Evolutionary conservation across 768 basidiomycete species (phyloP), one percentile per base, ranked within the genome.

Genomic region (Amyloporia xantha): DNA sequence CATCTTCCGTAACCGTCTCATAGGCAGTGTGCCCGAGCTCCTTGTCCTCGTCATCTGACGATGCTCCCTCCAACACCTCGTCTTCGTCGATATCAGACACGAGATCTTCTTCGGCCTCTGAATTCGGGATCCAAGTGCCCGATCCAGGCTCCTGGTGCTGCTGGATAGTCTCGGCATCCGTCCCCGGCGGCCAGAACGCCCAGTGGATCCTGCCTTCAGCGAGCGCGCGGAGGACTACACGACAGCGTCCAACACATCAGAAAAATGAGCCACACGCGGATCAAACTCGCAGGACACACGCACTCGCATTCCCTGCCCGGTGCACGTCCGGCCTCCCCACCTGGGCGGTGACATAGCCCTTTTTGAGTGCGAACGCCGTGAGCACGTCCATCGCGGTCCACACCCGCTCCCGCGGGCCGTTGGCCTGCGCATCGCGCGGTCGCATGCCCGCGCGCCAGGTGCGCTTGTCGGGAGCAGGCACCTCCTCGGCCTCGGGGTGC

Each of bases 351-450:
- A 93, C 66, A 83, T 85, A 91, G 17, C 88, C 85, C 62, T 86
- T 89, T 49, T 74, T 70, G 43, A 77, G 63, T 1, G 94, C 91
- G 63, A 86, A 87, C 2, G 84, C 82, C 4, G 76, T 80, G 52
- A 96, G 74, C 42, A 97, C 74, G 56, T 91, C 87, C 71, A 86
- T 89, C 3, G 92, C 84, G 0, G 91, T 92, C 94, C 93, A 96
- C 23, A 53, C 44, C 2, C 53, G 37, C 59, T 19, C 50, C 52
- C 23, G 58, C 41, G 44, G 39, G 25, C 12, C 62, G 17, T 15
- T 44, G n/a, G 60, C 54, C 38, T 44, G 52, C 17, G 58, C 59
- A 26, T 58, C 53, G 49, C 57, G 68, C 53, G 61, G 67, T 30
- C 12, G 55, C 51, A 49, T 57, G 1, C 57, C 61, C 53, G 46